Conservation (phyloP, 1,284 basidiomycete genomes). For the Melampsora larici-populina region DNA sequence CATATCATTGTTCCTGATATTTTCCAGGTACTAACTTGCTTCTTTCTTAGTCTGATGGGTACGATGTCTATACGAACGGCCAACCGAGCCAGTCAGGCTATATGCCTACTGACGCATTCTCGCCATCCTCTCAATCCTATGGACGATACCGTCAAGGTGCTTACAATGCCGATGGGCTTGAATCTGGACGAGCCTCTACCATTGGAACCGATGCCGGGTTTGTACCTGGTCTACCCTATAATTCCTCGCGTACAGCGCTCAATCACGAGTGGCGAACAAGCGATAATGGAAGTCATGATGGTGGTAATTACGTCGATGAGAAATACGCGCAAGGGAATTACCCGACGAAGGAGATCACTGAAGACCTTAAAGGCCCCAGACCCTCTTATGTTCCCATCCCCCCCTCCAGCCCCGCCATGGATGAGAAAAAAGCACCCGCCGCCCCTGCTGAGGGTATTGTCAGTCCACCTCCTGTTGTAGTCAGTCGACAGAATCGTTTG, state of each 20-base stretch:
- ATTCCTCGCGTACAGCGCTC: slow-evolving; percentile 51
- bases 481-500: slow-evolving; percentile 52
- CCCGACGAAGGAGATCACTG: slow-evolving; percentile 45
- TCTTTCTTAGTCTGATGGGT: slow-evolving; percentile 28
- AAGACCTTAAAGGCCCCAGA: slow-evolving; percentile 8
- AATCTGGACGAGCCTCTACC: slow-evolving; percentile 52
- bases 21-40: background rate
- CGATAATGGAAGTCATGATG: slow-evolving; percentile 49
- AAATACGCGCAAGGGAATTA: slow-evolving; percentile 13
- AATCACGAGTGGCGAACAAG: slow-evolving; percentile 52
- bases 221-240: slow-evolving; percentile 46
- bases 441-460: slow-evolving; percentile 28
- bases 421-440: slow-evolving; percentile 45
- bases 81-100: slow-evolving; percentile 1
- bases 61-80: slow-evolving; percentile 24
- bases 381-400: slow-evolving; percentile 45
- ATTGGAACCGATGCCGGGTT: slow-evolving; percentile 50
- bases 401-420: slow-evolving; percentile 49
- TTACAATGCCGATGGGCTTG: slow-evolving; percentile 49
- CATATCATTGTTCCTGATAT: background rate
- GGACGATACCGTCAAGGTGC: slow-evolving; percentile 50
- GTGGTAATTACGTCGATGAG: slow-evolving; percentile 44
- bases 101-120: slow-evolving; percentile 16
- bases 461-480: slow-evolving; percentile 48
- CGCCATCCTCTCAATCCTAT: slow-evolving; percentile 30